Evolutionary conservation across 2,329 filamentous ascomycete species (phyloP), one percentile per base, ranked within the genome.

Genomic region (Fusarium sulawesiense): DNA sequence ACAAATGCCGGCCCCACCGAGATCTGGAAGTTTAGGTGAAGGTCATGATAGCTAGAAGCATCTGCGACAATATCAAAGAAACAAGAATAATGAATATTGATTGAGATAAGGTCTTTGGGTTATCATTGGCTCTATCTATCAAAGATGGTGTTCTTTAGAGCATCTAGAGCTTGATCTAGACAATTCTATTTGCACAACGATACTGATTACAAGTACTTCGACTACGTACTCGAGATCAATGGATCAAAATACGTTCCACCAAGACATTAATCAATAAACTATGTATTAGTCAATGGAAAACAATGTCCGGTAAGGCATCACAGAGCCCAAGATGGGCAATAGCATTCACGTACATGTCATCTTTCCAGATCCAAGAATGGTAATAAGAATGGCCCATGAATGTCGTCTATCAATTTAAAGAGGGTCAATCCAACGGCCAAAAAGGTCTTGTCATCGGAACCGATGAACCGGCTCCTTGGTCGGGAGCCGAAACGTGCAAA

Each of bases 1-100:
- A 57, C n/a, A 27, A 58, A 62, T 69, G 61, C 73, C 73, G 73
- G 73, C 50, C 72, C 73, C 73, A 50, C 64, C 53, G 46, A 41
- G 32, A 41, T 51, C 32, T 51, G 10, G 21, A 51, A 34, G n/a
- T 40, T 51, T 9, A 27, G 56, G 56, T 56, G 40, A 47, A 44
- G 14, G 13, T 51, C 46, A 47, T 34, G 37, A 48, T 25, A 14
- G n/a, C 14, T 48, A 20, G 34, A 23, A 25, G n/a, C 21, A 51
- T 40, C 32, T 40, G 37, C 18, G 5, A 37, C 21, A 18, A n/a
- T 27, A 41, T 50, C 21, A 37, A 37, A n/a, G 11, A 20, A 20
- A 21, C 34, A 18, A 49, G 10, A 20, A 14, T 9, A 7, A 46
- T 47, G 25, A 47, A 29, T 47, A 14, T 12, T n/a, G 42, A 18